phyloP scores from a whole-genome alignment of 257 asterid species.

The Plantago major region DNA sequence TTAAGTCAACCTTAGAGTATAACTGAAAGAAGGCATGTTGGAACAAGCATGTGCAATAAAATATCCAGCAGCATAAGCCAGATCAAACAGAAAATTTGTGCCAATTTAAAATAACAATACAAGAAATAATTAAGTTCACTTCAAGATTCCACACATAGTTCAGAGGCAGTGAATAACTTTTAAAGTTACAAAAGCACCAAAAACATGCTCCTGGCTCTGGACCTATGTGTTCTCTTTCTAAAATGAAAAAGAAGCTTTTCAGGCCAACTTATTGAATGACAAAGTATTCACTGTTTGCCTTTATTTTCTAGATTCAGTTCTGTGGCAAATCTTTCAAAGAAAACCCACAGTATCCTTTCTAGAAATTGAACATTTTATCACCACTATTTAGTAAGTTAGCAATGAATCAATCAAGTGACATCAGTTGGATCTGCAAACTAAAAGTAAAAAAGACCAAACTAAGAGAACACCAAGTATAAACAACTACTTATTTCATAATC shows the following conservation, averaged over 20 bases:
- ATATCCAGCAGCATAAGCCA: not conserved
- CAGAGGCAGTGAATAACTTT: not conserved
- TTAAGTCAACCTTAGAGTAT: slow-evolving; percentile 3
- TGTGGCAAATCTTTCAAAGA: not conserved
- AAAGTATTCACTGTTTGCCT: no score
- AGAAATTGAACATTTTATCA: not conserved
- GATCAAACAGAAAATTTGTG: not conserved
- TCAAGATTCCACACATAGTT: not conserved
- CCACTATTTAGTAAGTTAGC: not conserved
- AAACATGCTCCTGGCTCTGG: slow-evolving; percentile 18
- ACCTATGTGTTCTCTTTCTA: slow-evolving; percentile 23
- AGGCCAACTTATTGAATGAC: slow-evolving; percentile 19
- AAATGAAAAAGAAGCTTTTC: slow-evolving; percentile 24
- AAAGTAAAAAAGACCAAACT: no score
- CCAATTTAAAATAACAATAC: not conserved
- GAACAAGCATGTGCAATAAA: not conserved
- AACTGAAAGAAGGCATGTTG: slow-evolving; percentile 4
- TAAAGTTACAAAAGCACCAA: slow-evolving; percentile 13
- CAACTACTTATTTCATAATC: no score
- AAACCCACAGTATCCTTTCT: not conserved
- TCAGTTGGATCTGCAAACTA: not conserved
- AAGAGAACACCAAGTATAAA: no score
- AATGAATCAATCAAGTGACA: not conserved
- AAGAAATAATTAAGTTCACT: not conserved
- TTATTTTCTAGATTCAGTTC: no score